These are phyloP conservation scores for Tolypocladium cylindrosporum DNA, from an alignment of 2,329 filamentous ascomycete genomes.

Conservation along the genomic window DNA sequence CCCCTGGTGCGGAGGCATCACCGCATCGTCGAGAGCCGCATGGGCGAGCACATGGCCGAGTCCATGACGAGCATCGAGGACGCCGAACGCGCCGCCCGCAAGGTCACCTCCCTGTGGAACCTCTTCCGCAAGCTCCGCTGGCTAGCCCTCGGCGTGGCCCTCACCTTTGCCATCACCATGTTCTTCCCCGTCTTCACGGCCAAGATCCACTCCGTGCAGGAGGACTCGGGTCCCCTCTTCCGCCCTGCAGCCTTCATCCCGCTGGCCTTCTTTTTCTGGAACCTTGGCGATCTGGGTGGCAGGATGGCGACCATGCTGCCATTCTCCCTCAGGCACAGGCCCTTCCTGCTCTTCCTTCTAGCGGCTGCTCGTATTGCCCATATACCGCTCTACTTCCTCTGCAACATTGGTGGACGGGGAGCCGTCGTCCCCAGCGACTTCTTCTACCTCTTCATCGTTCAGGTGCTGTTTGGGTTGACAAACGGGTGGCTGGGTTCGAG, in stretches of 20 bases:
- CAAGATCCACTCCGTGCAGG: slow-evolving; percentile 42
- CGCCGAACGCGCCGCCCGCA: slow-evolving; percentile 40
- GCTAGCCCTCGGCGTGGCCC: slow-evolving; percentile 64
- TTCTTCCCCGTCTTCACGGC: slow-evolving; percentile 87
- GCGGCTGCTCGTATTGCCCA: slow-evolving; percentile 58
- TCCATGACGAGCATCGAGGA: slow-evolving; percentile 42
- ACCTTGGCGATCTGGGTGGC: slow-evolving; percentile 73
- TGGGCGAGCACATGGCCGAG: slow-evolving; percentile 37
- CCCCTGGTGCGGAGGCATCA: slow-evolving; percentile 57
- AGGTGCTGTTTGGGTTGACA: slow-evolving; percentile 71
- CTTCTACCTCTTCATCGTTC: slow-evolving; percentile 80
- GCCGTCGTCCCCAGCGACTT: slow-evolving; percentile 68
- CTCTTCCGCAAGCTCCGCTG: slow-evolving; percentile 73
- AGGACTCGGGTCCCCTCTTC: slow-evolving; percentile 44
- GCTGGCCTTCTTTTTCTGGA: slow-evolving; percentile 87
- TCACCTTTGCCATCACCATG: slow-evolving; percentile 83
- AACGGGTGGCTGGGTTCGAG: slow-evolving; percentile 82
- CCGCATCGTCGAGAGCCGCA: slow-evolving; percentile 38
- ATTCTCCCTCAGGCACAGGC: slow-evolving; percentile 49
- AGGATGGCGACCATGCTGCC: slow-evolving; percentile 56
- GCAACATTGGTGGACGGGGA: slow-evolving; percentile 73
- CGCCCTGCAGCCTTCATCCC: slow-evolving; percentile 76
- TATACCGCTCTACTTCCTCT: slow-evolving; percentile 79
- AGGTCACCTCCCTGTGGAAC: slow-evolving; percentile 43
- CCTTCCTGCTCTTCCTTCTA: slow-evolving; percentile 56